Base-by-base conservation (phyloP, 2,329 filamentous ascomycete species). In the Colletotrichum camelliae region DNA sequence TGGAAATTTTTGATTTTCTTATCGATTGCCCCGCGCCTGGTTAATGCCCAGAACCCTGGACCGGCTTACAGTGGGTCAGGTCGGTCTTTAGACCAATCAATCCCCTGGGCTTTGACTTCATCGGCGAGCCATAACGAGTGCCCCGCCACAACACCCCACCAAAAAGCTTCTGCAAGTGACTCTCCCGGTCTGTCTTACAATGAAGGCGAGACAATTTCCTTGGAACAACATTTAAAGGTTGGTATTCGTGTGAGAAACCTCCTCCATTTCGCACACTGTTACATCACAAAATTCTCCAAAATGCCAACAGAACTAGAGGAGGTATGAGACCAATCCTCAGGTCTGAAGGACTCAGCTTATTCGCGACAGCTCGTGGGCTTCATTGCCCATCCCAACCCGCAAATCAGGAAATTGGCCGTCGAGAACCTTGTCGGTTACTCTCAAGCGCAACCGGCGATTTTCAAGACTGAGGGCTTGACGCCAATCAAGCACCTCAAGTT, bases 401-500 rank as follows among this genome's bases (percentile, higher is more conserved):
- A 98, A 83, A 95, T 98, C 78, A 93, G 97, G 80, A 93, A 95
- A 83, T 90, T 96, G 79, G 96, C 96, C 65, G 92, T 93, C 70
- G 96, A 98, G 84, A 94, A 97, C 80, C 89, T 98, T 43, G 93
- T 98, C 61, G 95, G 95, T 13, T 98, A 95, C 78, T 94, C 94
- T 29, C 89, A 92, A 13, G 86, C 90, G 2, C 90, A 98, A 78
- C 93, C 94, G 0, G 87, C 89, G 0, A 91, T 98, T 27, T 99
- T 99, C 89, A 98, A 98, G 86, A 88, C 89, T 9, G 91, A 95
- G 33, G 89, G 95, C 72, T 86, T 98, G 15, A 89, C 94, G 76
- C 96, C 97, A 0, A 88, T 98, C 58, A 95, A 93, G 81, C 94
- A 98, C 81, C 87, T 99, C 75, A 98, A 98, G 84, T 89, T 98